Percentiles rank a stretch among this genome's conserved stretches.
Conservation (phyloP, 2,329 filamentous ascomycete genomes). For the Fusarium sp. region DNA sequence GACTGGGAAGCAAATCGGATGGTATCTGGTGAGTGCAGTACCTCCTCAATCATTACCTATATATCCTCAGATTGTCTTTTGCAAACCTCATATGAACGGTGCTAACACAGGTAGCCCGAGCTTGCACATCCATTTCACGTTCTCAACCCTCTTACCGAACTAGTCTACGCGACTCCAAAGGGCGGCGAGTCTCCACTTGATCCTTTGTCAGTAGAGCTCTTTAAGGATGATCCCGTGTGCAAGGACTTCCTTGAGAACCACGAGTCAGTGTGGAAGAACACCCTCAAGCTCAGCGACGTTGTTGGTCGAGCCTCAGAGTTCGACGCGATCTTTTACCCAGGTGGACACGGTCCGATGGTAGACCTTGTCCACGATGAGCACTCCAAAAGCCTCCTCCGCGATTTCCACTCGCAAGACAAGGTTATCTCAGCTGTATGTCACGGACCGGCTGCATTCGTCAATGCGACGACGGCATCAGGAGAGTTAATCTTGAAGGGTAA, state of each 20-base stretch:
- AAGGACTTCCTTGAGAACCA: neutral
- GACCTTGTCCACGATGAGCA: neutral
- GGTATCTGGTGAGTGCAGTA: neutral
- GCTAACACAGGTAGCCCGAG: neutral
- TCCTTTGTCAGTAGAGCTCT: neutral
- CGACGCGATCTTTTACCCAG: neutral
- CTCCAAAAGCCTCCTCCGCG: neutral
- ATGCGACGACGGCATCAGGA: neutral
- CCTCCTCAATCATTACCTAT: rapidly evolving
- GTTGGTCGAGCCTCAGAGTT: neutral
- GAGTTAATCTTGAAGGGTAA: neutral
- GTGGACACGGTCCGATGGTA: neutral
- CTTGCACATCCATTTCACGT: neutral
- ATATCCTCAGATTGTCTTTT: rapidly evolving
- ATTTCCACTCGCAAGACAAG: neutral
- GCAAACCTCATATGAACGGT: rapidly evolving
- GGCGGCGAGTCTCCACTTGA: neutral
- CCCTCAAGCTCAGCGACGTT: neutral
- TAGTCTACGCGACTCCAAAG: neutral
- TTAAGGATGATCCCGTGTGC: neutral
- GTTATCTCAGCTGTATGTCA: neutral
- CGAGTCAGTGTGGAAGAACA: neutral
- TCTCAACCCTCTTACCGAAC: neutral
- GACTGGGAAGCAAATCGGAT: neutral
- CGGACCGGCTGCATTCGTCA: neutral